phyloP scores from a whole-genome alignment of 768 basidiomycete genomes.

The Chalciporus chontae region DNA sequence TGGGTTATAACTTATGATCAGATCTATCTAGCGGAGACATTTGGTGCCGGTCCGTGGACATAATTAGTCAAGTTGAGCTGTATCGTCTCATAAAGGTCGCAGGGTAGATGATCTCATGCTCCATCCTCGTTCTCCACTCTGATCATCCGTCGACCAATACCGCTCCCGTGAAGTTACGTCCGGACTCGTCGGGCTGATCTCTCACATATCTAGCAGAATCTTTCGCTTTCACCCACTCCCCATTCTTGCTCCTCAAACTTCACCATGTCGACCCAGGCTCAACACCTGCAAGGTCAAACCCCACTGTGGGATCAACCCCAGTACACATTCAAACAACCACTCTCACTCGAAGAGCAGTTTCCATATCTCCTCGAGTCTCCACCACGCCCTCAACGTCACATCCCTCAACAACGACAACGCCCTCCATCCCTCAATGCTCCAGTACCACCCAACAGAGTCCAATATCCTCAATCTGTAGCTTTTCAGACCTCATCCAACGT shows the following conservation, averaged over 20 bases:
- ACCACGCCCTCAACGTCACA: background rate
- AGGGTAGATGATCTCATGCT: background rate
- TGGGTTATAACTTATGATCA: background rate
- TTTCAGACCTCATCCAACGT: conserved; percentile 8
- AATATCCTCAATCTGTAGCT: conserved; percentile 13
- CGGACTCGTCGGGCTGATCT: conserved; percentile 6
- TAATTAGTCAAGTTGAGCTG: background rate
- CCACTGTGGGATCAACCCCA: conserved; percentile 20
- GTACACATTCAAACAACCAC: conserved; percentile 13
- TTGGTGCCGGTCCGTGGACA: conserved; percentile 9
- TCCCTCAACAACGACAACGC: conserved; percentile 12
- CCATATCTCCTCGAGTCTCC: conserved; percentile 16
- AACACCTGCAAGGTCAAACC: conserved; percentile 4
- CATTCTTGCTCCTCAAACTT: background rate
- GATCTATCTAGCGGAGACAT: conserved; percentile 1
- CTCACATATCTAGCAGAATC: background rate
- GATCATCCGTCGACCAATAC: no score
- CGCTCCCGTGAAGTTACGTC: background rate
- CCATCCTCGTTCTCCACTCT: background rate
- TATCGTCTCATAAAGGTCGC: conserved; percentile 7
- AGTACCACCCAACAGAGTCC: conserved; percentile 5
- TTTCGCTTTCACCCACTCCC: background rate
- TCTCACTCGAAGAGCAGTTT: conserved; percentile 29
- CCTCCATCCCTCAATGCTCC: conserved; percentile 3
- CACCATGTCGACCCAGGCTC: conserved; percentile 25